A percentile compares a stretch with the other conserved stretches of the same genome.
Evolutionary conservation across 2,329 filamentous ascomycete genomes (phyloP).

Genomic region (Colletotrichum brevisporum): DNA sequence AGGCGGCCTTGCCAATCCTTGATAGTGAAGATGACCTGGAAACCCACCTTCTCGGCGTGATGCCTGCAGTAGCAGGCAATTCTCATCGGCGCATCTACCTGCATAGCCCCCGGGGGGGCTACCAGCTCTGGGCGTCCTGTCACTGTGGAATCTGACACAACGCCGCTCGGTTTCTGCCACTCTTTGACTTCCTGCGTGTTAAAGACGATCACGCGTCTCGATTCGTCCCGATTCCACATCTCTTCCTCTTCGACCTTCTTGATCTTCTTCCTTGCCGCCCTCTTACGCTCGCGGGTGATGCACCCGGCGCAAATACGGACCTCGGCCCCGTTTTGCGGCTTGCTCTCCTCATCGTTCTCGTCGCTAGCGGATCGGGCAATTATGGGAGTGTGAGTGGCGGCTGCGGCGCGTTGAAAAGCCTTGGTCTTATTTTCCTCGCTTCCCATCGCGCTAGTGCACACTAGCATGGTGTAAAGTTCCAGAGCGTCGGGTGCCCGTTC

Average conservation of each 20-base stretch:
- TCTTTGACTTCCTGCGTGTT: constrained; percentile 91
- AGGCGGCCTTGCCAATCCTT: constrained; percentile 84
- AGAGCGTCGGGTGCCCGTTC: constrained; percentile 79
- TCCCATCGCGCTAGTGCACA: constrained; percentile 94
- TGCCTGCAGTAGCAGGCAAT: constrained; percentile 98
- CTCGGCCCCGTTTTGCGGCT: constrained; percentile 90
- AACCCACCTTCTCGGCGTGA: constrained; percentile 93
- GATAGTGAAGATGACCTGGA: constrained; percentile 93
- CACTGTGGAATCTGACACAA: constrained; percentile 55
- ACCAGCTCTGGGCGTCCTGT: constrained; percentile 61
- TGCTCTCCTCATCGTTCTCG: constrained; percentile 75
- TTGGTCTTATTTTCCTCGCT: constrained; percentile 75
- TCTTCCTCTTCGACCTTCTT: constrained; percentile 95
- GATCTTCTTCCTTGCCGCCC: constrained; percentile 91
- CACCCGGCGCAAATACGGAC: constrained; percentile 94
- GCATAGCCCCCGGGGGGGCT: constrained; percentile 71
- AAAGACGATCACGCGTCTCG: constrained; percentile 88
- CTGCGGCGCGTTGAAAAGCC: constrained; percentile 74
- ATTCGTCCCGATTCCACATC: constrained; percentile 85
- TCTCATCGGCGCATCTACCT: constrained; percentile 90
- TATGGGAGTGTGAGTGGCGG: constrained; percentile 54
- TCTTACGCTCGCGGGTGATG: constrained; percentile 90
- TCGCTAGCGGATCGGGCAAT: constrained; percentile 51
- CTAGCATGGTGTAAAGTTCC: constrained; percentile 84
- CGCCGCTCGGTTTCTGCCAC: constrained; percentile 72